Evolutionary conservation across 257 asterid genomes (phyloP).

Genomic region (Solanum lycopersicoides): DNA sequence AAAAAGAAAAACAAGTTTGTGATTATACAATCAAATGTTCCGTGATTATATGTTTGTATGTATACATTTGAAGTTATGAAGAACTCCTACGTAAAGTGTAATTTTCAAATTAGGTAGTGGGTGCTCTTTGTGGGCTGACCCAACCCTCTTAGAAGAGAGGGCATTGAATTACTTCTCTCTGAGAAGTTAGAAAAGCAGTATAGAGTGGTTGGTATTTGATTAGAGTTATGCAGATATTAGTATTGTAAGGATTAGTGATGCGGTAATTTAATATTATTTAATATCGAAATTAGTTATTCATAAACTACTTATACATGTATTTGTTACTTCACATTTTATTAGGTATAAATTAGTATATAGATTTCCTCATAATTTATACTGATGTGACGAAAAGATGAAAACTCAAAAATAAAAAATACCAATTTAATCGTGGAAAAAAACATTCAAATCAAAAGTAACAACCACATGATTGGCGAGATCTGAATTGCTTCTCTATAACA

Average conservation of each 20-base stretch:
- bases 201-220: too few species aligned
- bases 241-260: background rate
- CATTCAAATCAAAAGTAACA: background rate
- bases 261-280: too few species aligned
- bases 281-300: background rate
- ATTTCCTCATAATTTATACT: too few species aligned
- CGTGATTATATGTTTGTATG: background rate
- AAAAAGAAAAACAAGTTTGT: too few species aligned
- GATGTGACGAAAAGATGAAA: background rate
- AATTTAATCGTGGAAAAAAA: too few species aligned
- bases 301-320: too few species aligned
- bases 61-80: background rate
- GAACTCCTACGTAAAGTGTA: background rate
- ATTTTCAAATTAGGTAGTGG: background rate
- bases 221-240: background rate
- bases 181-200: background rate
- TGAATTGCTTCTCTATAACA: background rate
- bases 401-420: background rate
- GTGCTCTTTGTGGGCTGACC: background rate
- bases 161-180: background rate
- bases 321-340: background rate
- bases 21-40: too few species aligned
- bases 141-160: background rate
- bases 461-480: background rate
- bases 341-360: too few species aligned